A percentile compares a stretch with the other conserved stretches of the same genome.
These are phyloP conservation scores for Punica granatum DNA, from an alignment of 345 rosid genomes.

Conservation along the genomic window DNA sequence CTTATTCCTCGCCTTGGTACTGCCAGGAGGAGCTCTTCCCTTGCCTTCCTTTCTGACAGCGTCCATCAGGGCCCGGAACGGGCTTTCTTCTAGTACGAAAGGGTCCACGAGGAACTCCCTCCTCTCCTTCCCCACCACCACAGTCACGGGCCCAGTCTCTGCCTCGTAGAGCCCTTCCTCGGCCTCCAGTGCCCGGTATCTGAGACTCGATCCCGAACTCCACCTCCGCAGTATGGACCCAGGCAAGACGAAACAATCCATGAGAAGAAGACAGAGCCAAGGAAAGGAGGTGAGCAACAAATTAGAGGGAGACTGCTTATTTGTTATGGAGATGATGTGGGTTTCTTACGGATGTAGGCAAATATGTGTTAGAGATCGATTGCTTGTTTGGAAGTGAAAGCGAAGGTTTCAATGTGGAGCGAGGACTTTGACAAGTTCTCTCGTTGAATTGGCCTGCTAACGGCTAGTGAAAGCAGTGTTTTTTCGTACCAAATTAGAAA, in stretches of 20 bases:
- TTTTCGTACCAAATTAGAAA: neutral
- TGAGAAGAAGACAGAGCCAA: constrained; percentile 1
- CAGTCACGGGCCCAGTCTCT: constrained; percentile 27
- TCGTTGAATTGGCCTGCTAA: constrained; percentile 31
- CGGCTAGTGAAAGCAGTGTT: constrained; percentile 20
- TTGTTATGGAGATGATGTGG: neutral
- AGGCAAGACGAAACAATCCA: constrained; percentile 67
- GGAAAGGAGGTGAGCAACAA: neutral
- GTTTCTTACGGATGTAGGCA: neutral
- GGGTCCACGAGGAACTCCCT: constrained; percentile 65
- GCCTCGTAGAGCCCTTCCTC: constrained; percentile 18
- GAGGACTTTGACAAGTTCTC: constrained; percentile 12
- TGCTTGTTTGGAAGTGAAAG: constrained; percentile 13
- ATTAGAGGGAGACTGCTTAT: neutral
- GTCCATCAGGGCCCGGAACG: constrained; percentile 51
- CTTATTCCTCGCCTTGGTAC: constrained; percentile 10
- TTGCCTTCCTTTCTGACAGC: constrained; percentile 15
- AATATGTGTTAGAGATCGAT: neutral
- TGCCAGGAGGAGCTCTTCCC: neutral
- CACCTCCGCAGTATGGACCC: constrained; percentile 36
- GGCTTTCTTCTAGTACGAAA: constrained; percentile 52
- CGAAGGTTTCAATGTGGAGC: neutral
- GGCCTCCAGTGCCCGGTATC: constrained; percentile 32
- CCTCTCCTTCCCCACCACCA: constrained; percentile 78
- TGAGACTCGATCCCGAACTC: constrained; percentile 22